phyloP scores from a whole-genome alignment of 2,329 filamentous ascomycete genomes.

The Incumbomyces lentus region DNA sequence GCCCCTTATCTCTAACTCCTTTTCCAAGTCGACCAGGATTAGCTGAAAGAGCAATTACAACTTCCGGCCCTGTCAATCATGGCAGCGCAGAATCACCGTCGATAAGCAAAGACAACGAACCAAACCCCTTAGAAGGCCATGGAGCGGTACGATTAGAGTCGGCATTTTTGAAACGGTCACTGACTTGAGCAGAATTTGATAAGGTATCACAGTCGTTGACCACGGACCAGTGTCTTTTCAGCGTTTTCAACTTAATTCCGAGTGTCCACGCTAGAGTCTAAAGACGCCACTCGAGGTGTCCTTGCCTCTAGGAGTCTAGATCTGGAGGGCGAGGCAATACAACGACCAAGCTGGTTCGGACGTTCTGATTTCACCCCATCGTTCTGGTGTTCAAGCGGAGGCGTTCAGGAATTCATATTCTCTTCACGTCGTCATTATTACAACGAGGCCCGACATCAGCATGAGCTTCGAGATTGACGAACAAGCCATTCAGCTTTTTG shows the following conservation, averaged over 20 bases:
- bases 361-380: no score
- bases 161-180: constrained; percentile 1
- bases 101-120: constrained; percentile 49
- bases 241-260: not conserved
- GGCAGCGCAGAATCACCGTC: constrained; percentile 54
- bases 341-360: no score
- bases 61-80: constrained; percentile 47
- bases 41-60: constrained; percentile 59
- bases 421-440: no score
- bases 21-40: constrained; percentile 38
- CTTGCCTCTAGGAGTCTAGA: no score
- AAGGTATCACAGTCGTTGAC: constrained; percentile 5
- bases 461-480: not conserved
- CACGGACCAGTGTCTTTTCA: not conserved
- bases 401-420: not conserved
- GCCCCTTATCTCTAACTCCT: constrained; percentile 6
- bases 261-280: no score
- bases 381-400: not conserved
- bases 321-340: no score
- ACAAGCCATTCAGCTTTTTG: not conserved
- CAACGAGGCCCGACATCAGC: not conserved
- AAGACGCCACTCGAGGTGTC: no score
- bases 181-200: constrained; percentile 5
- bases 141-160: constrained; percentile 3
- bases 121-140: constrained; percentile 43